Conservation (phyloP, 1,139 yeast species). For the Schizosaccharomyces versatilis region DNA sequence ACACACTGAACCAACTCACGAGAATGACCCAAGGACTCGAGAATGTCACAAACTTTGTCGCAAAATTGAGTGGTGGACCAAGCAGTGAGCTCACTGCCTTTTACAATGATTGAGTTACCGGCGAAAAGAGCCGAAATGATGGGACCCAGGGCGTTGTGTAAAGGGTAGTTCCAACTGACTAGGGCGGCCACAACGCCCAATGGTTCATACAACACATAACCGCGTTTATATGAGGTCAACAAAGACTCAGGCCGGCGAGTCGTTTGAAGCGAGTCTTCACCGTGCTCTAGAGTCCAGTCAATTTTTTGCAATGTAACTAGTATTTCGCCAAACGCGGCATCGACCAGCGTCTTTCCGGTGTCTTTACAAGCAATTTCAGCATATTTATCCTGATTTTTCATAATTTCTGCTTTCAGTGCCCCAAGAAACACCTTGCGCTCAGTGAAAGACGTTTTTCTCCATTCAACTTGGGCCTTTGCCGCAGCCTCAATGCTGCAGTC, state of each 20-base stretch:
- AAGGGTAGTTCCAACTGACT: constrained; percentile 89
- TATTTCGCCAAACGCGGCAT: constrained; percentile 81
- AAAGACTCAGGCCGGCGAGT: constrained; percentile 62
- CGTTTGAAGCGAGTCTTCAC: constrained; percentile 47
- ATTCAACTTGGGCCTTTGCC: constrained; percentile 36
- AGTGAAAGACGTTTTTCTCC: constrained; percentile 38
- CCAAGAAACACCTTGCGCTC: constrained; percentile 47
- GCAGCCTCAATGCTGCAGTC: constrained; percentile 40
- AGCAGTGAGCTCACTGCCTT: constrained; percentile 85
- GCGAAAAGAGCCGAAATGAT: constrained; percentile 67
- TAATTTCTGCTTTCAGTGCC: constrained; percentile 47
- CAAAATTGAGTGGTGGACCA: constrained; percentile 80
- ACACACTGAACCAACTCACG: constrained; percentile 69
- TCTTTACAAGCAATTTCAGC: constrained; percentile 89
- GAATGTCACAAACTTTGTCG: constrained; percentile 43
- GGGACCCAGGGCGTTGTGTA: constrained; percentile 79
- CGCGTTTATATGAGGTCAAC: constrained; percentile 65
- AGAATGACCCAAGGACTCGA: constrained; percentile 49
- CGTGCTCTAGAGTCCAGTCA: constrained; percentile 71
- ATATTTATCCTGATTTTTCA: constrained; percentile 63
- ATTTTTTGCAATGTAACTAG: constrained; percentile 82
- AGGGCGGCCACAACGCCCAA: constrained; percentile 69
- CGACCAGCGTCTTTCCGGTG: constrained; percentile 85
- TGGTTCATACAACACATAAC: constrained; percentile 84
- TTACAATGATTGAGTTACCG: constrained; percentile 75